Conservation (phyloP, 2,329 filamentous ascomycete species). For the Colletotrichum liriopes region DNA sequence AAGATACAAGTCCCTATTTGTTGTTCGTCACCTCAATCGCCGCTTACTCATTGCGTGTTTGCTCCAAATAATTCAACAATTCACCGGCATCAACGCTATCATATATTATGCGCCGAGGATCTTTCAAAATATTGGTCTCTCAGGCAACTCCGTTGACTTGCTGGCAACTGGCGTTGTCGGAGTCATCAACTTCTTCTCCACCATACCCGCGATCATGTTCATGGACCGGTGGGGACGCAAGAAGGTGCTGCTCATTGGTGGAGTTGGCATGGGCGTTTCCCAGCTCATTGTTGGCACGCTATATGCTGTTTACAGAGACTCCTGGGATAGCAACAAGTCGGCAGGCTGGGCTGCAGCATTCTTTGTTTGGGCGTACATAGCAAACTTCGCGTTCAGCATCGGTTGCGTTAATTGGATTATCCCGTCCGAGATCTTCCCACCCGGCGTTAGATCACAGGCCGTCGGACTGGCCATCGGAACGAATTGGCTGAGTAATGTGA, state of each 20-base stretch:
- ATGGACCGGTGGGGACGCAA: constrained; percentile 64
- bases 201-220: constrained; percentile 54
- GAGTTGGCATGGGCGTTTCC: constrained; percentile 52
- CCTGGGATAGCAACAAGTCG: constrained; percentile 61
- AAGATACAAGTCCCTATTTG: constrained; percentile 49
- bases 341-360: constrained; percentile 73
- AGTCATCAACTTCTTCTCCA: constrained; percentile 67
- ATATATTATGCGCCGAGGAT: constrained; percentile 66
- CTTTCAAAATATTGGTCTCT: constrained; percentile 60
- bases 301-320: constrained; percentile 62
- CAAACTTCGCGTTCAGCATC: constrained; percentile 52
- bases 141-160: constrained; percentile 60
- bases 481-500: constrained; percentile 32
- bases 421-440: constrained; percentile 69
- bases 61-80: constrained; percentile 72
- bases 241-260: constrained; percentile 53
- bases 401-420: constrained; percentile 71
- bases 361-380: constrained; percentile 71
- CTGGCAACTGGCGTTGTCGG: constrained; percentile 73
- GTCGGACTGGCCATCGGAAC: constrained; percentile 28
- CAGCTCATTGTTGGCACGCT: constrained; percentile 71
- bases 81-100: constrained; percentile 55
- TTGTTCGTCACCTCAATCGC: constrained; percentile 51
- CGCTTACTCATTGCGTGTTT: constrained; percentile 59
- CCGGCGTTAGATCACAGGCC: constrained; percentile 24